These are phyloP conservation scores for Persicaria tinctoria DNA, from an alignment of 148 eudicot genomes.

Conservation along the genomic window DNA sequence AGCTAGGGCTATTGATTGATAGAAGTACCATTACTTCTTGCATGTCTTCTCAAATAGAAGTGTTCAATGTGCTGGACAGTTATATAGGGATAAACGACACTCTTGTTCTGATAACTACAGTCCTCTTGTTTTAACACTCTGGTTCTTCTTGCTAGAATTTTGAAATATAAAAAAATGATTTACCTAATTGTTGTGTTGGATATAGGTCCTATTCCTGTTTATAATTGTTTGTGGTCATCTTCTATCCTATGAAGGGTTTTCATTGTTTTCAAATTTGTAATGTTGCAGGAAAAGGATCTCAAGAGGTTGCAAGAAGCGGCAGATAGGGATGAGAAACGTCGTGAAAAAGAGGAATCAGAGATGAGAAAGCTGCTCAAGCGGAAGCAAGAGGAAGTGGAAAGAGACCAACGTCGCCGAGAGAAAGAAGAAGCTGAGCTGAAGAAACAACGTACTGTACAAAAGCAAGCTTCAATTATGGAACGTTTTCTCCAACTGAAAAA, in stretches of 20 bases:
- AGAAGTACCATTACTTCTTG: neutral
- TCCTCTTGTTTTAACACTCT: too few relatives aligned
- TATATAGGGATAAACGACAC: neutral
- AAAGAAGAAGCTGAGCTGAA: slow-evolving; percentile 88
- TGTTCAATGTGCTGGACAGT: neutral
- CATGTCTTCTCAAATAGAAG: slow-evolving; percentile 4
- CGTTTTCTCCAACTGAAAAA: slow-evolving; percentile 50
- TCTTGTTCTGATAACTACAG: too few relatives aligned
- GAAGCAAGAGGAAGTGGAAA: slow-evolving; percentile 87
- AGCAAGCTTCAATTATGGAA: slow-evolving; percentile 95
- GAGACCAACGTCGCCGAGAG: slow-evolving; percentile 61
- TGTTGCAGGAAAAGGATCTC: slow-evolving; percentile 69
- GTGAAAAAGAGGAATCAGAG: slow-evolving; percentile 73
- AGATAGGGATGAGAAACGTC: slow-evolving; percentile 70
- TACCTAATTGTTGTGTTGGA: neutral
- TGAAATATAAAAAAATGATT: neutral
- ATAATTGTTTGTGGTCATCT: neutral
- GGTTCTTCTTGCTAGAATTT: neutral
- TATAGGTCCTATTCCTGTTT: neutral
- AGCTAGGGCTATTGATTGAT: too few relatives aligned
- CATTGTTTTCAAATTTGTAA: neutral
- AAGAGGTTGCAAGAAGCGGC: slow-evolving; percentile 77
- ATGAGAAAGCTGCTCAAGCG: slow-evolving; percentile 48
- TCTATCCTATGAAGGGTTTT: neutral
- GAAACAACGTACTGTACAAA: slow-evolving; percentile 59